Conservation (phyloP, 1,284 basidiomycete species). For the Erythrobasidium hasegawianum region DNA sequence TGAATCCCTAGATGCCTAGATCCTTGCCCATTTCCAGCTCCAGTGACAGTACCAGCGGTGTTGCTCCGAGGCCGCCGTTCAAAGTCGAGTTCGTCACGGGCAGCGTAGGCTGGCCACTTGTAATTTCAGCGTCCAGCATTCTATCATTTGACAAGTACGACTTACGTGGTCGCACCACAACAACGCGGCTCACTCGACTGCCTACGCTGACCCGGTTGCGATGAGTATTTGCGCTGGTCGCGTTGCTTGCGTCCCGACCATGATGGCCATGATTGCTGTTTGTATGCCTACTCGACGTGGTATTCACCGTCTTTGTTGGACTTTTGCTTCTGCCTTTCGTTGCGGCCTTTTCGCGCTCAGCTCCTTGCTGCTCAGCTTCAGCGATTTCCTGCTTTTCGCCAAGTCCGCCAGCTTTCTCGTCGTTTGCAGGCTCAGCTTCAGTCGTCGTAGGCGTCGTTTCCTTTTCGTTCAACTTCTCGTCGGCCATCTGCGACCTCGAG, state of each 20-base stretch:
- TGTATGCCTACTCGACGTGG: background rate
- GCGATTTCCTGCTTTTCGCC: too few relatives aligned
- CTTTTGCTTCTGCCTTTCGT: background rate
- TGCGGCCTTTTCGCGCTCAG: background rate
- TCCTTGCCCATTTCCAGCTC: slow-evolving; percentile 4
- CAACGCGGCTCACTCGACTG: slow-evolving; percentile 23
- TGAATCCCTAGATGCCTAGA: slow-evolving; percentile 24
- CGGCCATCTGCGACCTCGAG: too few relatives aligned
- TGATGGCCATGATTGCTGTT: background rate
- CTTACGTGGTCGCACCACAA: slow-evolving; percentile 31
- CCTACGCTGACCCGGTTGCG: slow-evolving; percentile 32
- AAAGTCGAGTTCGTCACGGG: slow-evolving; percentile 33
- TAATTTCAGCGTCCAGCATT: too few relatives aligned
- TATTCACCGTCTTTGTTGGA: background rate
- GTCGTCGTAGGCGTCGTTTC: too few relatives aligned
- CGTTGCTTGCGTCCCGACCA: background rate
- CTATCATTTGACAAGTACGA: too few relatives aligned
- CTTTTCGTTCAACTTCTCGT: too few relatives aligned
- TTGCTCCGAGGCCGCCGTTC: slow-evolving; percentile 29
- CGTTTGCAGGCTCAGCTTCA: too few relatives aligned
- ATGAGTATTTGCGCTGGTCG: slow-evolving; percentile 1
- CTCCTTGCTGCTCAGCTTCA: too few relatives aligned
- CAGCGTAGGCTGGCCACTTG: slow-evolving; percentile 34
- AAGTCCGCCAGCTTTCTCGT: too few relatives aligned
- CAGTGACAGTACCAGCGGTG: slow-evolving; percentile 15